phyloP scores from a whole-genome alignment of 2,329 filamentous ascomycete genomes.

The Amauroascus verrucosus region DNA sequence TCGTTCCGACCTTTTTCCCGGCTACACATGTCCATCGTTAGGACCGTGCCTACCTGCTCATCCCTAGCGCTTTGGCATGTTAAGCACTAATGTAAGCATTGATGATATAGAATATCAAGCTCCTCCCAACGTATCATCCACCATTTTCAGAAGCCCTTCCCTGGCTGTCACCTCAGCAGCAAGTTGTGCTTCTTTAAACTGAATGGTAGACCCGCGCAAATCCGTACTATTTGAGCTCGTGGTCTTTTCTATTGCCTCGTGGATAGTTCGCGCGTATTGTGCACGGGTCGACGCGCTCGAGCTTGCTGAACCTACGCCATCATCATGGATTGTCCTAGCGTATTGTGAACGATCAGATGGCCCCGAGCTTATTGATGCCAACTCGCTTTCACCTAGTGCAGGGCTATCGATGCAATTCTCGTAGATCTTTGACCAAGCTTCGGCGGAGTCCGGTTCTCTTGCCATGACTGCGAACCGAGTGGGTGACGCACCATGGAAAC shows the following conservation, averaged over 20 bases:
- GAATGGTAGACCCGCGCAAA: slow-evolving; percentile 11
- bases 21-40: neutral
- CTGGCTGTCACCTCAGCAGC: slow-evolving; percentile 7
- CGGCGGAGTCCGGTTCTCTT: slow-evolving; percentile 4
- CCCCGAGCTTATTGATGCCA: neutral
- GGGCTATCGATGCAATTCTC: slow-evolving; percentile 13
- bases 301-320: neutral
- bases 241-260: neutral
- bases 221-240: slow-evolving; percentile 6
- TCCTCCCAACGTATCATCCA: slow-evolving; percentile 10
- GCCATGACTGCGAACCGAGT: neutral
- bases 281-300: neutral
- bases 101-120: neutral
- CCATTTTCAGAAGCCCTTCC: slow-evolving; percentile 12
- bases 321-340: neutral
- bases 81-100: neutral
- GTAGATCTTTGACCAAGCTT: slow-evolving; percentile 15
- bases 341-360: slow-evolving; percentile 2
- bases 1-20: neutral
- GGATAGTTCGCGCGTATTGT: neutral
- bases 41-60: neutral
- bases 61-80: neutral
- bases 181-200: slow-evolving; percentile 13
- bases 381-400: neutral
- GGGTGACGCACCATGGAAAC: neutral